Evolutionary conservation across 345 rosid genomes (phyloP), one percentile per base, ranked within the genome.

Genomic region (Trapa incisa): DNA sequence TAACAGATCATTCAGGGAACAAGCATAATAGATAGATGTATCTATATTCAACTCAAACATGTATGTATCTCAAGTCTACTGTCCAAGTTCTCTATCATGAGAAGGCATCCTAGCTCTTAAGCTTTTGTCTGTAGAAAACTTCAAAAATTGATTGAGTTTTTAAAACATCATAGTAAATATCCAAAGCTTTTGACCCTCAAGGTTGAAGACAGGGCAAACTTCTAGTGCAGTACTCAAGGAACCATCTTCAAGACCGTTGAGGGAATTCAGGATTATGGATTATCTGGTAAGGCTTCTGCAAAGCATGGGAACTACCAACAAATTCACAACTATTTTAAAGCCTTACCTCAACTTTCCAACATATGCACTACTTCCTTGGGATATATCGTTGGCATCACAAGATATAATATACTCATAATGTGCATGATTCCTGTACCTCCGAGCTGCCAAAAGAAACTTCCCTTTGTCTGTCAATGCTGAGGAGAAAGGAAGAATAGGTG

Each of bases 281-380:
- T 45, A 45, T 16, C 14, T 50, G 22, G 22, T 50, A 50, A 50
- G 29, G 56, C 56, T 14, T 50, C 56, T 50, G 56, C 56, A 50
- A 15, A 50, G 17, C 15, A 15, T 50, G 56, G 17, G 13, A 11
- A 5, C 56, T 50, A 50, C 6, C n/a, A 50, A 50, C 15, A 3
- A 41, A 50, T 15, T 50, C 1, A 15, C 5, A 50, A 50, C 17
- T 50, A 15, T 4, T 50, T 3, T 3, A 50, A 58, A 32, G 38
- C 37, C 8, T 58, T 58, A 92, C 98, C 97, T 85, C 80, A 93
- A 73, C 73, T 93, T 93, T n/a, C 98, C 98, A 35, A 90, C 84
- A 65, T 90, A 93, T 33, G 96, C 90, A 76, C 88, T 88, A 61
- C 96, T 93, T 77, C 92, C 96, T 84, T 93, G 98, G 38, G 98